These are phyloP conservation scores for Saccharum hybrid DNA, from an alignment of 202 grass and related monocot species.

Conservation along the genomic window DNA sequence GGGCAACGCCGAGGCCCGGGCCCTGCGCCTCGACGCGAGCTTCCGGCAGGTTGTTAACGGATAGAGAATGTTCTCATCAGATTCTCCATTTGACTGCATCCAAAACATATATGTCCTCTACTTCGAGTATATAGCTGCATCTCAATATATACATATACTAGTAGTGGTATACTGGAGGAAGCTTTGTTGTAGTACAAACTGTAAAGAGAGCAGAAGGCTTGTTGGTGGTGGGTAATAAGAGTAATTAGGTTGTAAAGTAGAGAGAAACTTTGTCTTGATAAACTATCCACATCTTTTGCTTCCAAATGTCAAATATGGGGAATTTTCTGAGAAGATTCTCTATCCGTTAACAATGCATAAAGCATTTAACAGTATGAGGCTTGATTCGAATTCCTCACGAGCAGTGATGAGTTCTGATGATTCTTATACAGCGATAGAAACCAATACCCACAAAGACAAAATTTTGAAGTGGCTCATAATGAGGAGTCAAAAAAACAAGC, in stretches of 20 bases:
- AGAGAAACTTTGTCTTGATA: conserved; percentile 10
- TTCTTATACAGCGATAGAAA: not conserved
- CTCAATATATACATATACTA: not conserved
- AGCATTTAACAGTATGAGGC: conserved; percentile 38
- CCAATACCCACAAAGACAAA: not conserved
- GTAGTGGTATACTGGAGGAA: conserved; percentile 9
- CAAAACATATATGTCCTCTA: conserved; percentile 36
- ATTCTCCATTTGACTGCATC: conserved; percentile 61
- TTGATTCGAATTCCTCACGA: conserved; percentile 23
- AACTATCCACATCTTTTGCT: conserved; percentile 13
- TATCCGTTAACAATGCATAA: conserved; percentile 55
- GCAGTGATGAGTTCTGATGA: conserved; percentile 1
- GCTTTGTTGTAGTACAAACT: conserved; percentile 31
- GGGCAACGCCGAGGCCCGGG: too few relatives aligned
- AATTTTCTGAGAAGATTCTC: conserved; percentile 70
- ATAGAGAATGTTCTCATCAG: conserved; percentile 73
- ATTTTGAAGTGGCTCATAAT: not conserved
- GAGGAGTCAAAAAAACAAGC: conserved; percentile 22
- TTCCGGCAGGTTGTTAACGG: too few relatives aligned
- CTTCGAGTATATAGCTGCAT: conserved; percentile 23
- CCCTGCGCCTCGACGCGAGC: too few relatives aligned
- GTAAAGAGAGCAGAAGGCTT: conserved; percentile 23
- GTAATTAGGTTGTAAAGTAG: conserved; percentile 25
- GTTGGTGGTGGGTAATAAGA: conserved; percentile 49
- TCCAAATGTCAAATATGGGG: conserved; percentile 58